These are phyloP conservation scores for Citropsis articulata DNA, from an alignment of 345 rosid genomes.

Conservation along the genomic window DNA sequence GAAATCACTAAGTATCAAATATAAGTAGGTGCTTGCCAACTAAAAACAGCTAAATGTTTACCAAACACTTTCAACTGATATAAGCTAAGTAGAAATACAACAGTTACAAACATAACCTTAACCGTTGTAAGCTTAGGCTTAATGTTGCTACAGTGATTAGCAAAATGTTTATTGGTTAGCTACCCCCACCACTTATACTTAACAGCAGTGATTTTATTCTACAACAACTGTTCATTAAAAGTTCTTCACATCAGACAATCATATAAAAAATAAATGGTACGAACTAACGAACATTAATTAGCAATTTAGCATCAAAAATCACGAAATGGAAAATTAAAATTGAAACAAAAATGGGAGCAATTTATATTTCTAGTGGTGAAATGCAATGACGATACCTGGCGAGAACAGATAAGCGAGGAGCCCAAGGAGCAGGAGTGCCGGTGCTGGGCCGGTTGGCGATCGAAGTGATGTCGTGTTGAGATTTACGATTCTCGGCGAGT, in stretches of 20 bases:
- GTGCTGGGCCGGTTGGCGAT: conserved; percentile 64
- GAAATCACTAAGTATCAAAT: background rate
- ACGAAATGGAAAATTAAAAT: background rate
- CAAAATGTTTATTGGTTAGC: background rate
- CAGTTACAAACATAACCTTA: background rate
- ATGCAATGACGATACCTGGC: conserved; percentile 50
- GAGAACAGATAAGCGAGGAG: conserved; percentile 81
- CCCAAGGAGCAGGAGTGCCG: conserved; percentile 96
- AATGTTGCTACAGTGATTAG: background rate
- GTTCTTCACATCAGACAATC: background rate
- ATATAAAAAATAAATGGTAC: background rate
- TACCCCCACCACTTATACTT: background rate
- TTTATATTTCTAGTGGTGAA: background rate
- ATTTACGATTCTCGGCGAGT: conserved; percentile 31
- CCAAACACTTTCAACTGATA: too few relatives aligned
- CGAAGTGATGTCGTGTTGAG: conserved; percentile 25
- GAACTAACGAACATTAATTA: background rate
- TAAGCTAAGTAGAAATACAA: too few relatives aligned
- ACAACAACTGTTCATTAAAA: background rate
- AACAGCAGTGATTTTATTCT: background rate
- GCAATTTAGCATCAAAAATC: background rate
- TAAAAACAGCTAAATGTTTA: too few relatives aligned
- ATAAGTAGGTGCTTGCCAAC: background rate
- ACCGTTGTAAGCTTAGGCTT: background rate
- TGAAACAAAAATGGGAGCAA: background rate